phyloP scores from a whole-genome alignment of 192 early-diverging fungal genomes.

The Backusella luteola region DNA sequence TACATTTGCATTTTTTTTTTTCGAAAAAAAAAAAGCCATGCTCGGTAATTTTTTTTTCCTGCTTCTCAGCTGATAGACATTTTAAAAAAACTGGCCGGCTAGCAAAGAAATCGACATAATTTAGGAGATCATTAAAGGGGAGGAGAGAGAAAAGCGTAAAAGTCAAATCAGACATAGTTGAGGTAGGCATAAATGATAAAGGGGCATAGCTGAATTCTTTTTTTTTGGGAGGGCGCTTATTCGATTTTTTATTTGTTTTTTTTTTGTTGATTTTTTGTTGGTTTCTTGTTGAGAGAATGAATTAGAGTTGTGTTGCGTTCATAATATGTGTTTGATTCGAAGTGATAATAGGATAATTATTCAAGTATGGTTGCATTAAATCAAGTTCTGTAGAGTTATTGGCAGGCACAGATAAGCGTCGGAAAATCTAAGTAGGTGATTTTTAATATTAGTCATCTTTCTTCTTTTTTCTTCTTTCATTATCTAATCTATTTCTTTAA shows the following conservation, averaged over 20 bases:
- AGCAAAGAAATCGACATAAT: background rate
- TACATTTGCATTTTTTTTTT: conserved; percentile 5
- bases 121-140: background rate
- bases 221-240: background rate
- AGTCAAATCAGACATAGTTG: conserved; percentile 1
- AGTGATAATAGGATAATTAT: background rate
- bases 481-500: background rate
- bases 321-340: background rate
- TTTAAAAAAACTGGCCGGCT: conserved; percentile 4
- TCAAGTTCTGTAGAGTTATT: background rate
- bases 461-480: background rate
- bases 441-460: background rate
- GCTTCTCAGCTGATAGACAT: background rate
- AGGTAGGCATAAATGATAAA: background rate
- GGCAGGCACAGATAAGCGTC: conserved; percentile 1
- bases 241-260: background rate
- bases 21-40: background rate
- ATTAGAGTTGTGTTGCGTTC: background rate
- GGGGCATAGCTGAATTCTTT: background rate
- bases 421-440: conserved; percentile 1
- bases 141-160: background rate
- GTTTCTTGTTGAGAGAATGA: background rate
- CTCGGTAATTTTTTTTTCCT: background rate
- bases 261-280: background rate
- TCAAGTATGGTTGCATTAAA: background rate